Base-by-base conservation (phyloP, 371 early-diverging fungal species). In the Encephalitozoon romaleae region DNA sequence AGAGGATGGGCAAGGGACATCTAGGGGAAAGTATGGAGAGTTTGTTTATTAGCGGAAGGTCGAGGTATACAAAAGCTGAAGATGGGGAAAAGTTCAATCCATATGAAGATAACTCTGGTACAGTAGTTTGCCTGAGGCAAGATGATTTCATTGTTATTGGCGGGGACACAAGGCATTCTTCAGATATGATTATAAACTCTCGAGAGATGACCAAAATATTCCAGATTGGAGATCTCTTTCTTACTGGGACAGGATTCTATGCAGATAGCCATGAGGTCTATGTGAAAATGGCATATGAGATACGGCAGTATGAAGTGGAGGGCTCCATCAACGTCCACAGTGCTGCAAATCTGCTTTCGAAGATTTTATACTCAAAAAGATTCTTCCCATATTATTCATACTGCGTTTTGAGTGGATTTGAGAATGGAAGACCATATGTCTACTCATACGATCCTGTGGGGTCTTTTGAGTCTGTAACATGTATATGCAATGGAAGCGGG, bases 351-450 rank as follows among this genome's bases (percentile, higher is more conserved):
- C 88, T 94, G 90, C 86, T 95, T 11, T 90, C 92, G 18, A 93
- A 90, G 74, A 91, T 93, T 63, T 85, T 99, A 47, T 97, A 98
- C 83, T 87, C 87, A 74, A 90, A 89, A 80, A 90, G 99, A 45
- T 96, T 96, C 87, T 97, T 99, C 89, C 96, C 97, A 0, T 96
- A 94, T 87, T 97, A 94, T 80, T 89, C 90, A 71, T 94, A 90
- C 87, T 90, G 90, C 84, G 88, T 90, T 39, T 76, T 99, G 52
- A 92, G 91, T 11, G 99, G 98, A 52, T 82, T 96, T 28, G 94
- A 95, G 79, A 88, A 89, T 42, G 95, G 90, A 86, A 81, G 78
- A 28, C 45, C 47, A 26, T 67, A 72, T 34, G 89, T 97, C 2
- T 98, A 89, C 84, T 87, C 88, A 74, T 99, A 91, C 82, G 99